These are phyloP conservation scores for Allium fistulosum DNA, from an alignment of 106 monocot genomes.

Conservation along the genomic window DNA sequence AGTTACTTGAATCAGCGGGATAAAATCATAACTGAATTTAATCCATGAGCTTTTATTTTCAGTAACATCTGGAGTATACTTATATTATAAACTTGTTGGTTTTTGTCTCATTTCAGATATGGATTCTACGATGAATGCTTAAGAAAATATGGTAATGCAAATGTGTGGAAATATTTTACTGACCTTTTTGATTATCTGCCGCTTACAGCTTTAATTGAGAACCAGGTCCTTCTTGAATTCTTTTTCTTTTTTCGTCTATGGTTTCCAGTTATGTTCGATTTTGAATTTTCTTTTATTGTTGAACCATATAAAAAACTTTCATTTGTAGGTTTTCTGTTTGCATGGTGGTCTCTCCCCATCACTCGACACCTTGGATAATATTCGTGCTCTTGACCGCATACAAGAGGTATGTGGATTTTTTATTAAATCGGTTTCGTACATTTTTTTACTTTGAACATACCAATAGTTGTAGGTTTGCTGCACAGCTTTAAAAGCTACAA, in stretches of 20 bases:
- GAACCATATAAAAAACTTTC: neutral
- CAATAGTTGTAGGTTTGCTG: no score
- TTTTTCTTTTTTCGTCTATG: neutral
- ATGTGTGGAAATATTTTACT: constrained; percentile 68
- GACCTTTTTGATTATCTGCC: constrained; percentile 68
- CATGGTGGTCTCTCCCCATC: constrained; percentile 60
- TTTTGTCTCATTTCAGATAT: constrained; percentile 25
- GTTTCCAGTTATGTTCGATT: neutral
- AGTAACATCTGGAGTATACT: neutral
- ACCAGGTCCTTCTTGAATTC: constrained; percentile 23
- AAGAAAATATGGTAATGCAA: constrained; percentile 70
- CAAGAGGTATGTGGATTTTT: constrained; percentile 37
- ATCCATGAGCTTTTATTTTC: no score
- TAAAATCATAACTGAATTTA: no score
- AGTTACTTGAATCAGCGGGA: no score
- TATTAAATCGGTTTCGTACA: no score
- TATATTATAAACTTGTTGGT: no score
- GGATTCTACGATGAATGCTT: constrained; percentile 69
- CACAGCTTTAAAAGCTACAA: no score
- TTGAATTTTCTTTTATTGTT: neutral
- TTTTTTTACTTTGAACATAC: no score
- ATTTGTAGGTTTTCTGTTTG: constrained; percentile 40
- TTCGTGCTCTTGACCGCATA: constrained; percentile 55
- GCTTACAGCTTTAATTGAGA: constrained; percentile 57
- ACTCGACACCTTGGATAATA: constrained; percentile 49